These are phyloP conservation scores for Spatholobus suberectus DNA, from an alignment of 306 rosid genomes.

Conservation along the genomic window DNA sequence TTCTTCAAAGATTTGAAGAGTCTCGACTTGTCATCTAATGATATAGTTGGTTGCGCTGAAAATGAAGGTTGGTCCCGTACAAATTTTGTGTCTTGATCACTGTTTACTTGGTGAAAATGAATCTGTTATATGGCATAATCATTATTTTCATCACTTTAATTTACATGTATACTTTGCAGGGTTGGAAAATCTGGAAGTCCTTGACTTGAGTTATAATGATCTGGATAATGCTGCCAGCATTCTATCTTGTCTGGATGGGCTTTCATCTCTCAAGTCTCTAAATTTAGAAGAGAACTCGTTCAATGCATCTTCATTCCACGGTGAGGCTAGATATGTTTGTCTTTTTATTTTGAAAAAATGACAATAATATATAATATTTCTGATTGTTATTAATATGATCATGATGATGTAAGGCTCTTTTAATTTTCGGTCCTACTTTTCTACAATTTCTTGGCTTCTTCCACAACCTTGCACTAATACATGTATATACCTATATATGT, in stretches of 20 bases:
- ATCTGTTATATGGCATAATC: not conserved
- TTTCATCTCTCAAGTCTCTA: constrained; percentile 4
- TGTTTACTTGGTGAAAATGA: not conserved
- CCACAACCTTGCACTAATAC: not conserved
- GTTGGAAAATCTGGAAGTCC: constrained; percentile 13
- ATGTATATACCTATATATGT: too few relatives aligned
- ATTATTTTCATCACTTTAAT: not conserved
- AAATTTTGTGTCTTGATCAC: not conserved
- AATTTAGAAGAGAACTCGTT: accelerated
- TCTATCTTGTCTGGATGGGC: not conserved
- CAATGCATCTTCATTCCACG: not conserved
- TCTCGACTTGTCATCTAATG: not conserved
- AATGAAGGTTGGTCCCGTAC: not conserved
- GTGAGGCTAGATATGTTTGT: not conserved
- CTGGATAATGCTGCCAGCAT: not conserved
- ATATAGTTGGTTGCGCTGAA: not conserved
- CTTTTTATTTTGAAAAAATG: too few relatives aligned
- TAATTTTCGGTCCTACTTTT: not conserved
- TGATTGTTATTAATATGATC: too few relatives aligned
- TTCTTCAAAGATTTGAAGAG: constrained; percentile 24
- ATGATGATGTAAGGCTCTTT: not conserved
- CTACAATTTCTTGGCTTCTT: not conserved
- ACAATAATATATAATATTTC: too few relatives aligned
- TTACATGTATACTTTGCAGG: not conserved
- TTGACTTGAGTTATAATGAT: not conserved